phyloP scores from a whole-genome alignment of 2,329 filamentous ascomycete species.

The Aureobasidium subglaciale region DNA sequence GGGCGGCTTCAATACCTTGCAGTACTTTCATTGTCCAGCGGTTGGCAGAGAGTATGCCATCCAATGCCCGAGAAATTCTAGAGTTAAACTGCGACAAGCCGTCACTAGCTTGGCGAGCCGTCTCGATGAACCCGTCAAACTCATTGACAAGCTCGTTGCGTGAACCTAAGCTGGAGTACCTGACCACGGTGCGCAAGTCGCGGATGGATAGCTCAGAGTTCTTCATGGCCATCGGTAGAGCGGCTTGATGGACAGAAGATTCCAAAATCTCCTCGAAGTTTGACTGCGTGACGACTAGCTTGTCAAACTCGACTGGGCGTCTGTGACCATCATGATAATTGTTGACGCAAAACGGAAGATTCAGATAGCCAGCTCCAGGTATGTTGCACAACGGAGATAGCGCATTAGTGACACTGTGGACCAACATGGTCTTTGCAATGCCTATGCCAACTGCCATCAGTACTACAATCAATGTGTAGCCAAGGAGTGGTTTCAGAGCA shows the following conservation, averaged over 20 bases:
- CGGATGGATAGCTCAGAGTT: constrained; percentile 66
- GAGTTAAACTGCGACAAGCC: constrained; percentile 70
- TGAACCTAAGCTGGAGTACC: constrained; percentile 60
- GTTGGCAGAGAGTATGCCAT: constrained; percentile 67
- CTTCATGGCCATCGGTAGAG: constrained; percentile 72
- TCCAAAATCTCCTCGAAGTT: constrained; percentile 70
- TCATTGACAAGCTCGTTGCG: constrained; percentile 66
- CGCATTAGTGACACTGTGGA: constrained; percentile 52
- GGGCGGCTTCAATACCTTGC: constrained; percentile 48
- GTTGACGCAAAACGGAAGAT: constrained; percentile 56
- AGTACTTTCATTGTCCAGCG: constrained; percentile 67
- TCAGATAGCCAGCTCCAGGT: constrained; percentile 55
- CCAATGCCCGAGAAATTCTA: constrained; percentile 65
- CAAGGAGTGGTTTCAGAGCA: constrained; percentile 58
- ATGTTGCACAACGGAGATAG: constrained; percentile 64
- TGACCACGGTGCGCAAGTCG: constrained; percentile 65
- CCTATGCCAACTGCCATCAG: constrained; percentile 53
- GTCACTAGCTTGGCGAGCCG: constrained; percentile 55
- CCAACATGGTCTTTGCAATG: constrained; percentile 55
- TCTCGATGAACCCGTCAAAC: constrained; percentile 68
- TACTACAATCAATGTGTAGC: constrained; percentile 54
- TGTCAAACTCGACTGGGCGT: constrained; percentile 58
- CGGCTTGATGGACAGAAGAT: constrained; percentile 56
- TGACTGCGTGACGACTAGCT: constrained; percentile 66
- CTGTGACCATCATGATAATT: constrained; percentile 18